phyloP scores from a whole-genome alignment of 2,329 filamentous ascomycete genomes.

The Colletotrichum lentis region DNA sequence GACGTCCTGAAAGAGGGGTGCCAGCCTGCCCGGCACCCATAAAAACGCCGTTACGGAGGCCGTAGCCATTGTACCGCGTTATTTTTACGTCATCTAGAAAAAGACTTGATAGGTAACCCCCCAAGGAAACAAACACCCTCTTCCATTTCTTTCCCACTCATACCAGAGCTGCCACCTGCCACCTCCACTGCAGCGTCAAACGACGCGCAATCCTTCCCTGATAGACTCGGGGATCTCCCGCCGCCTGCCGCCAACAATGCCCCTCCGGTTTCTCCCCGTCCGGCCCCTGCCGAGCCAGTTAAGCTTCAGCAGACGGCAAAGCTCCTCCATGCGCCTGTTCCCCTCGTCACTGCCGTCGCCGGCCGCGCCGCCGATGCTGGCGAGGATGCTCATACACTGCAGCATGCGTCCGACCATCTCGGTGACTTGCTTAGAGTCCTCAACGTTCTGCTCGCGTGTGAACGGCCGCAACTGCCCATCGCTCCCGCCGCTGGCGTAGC shows the following conservation, averaged over 20 bases:
- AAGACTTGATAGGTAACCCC: not conserved
- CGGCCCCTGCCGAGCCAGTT: slow-evolving; percentile 95
- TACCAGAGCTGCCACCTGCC: not conserved
- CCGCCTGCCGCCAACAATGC: slow-evolving; percentile 78
- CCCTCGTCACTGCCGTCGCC: slow-evolving; percentile 70
- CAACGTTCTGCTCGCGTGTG: slow-evolving; percentile 67
- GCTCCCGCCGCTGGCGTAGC: slow-evolving; percentile 64
- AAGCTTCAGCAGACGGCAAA: slow-evolving; percentile 88
- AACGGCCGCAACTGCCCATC: slow-evolving; percentile 59
- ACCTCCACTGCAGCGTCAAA: slow-evolving; percentile 35
- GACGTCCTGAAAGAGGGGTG: not conserved
- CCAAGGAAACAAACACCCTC: slow-evolving; percentile 23
- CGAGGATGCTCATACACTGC: slow-evolving; percentile 92
- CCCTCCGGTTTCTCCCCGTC: slow-evolving; percentile 86
- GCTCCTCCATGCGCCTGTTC: slow-evolving; percentile 80
- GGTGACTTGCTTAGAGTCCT: slow-evolving; percentile 81
- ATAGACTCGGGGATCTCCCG: slow-evolving; percentile 48
- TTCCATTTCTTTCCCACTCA: not conserved
- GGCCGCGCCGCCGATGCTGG: slow-evolving; percentile 62
- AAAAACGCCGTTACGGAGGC: slow-evolving; percentile 37
- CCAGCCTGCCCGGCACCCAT: not conserved
- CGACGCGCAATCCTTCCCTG: slow-evolving; percentile 52
- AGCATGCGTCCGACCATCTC: slow-evolving; percentile 96
- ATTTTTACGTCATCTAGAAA: not conserved
- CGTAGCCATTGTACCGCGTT: slow-evolving; percentile 30